These are phyloP conservation scores for Cucurbita moschata DNA, from an alignment of 306 rosid species.

Conservation along the genomic window DNA sequence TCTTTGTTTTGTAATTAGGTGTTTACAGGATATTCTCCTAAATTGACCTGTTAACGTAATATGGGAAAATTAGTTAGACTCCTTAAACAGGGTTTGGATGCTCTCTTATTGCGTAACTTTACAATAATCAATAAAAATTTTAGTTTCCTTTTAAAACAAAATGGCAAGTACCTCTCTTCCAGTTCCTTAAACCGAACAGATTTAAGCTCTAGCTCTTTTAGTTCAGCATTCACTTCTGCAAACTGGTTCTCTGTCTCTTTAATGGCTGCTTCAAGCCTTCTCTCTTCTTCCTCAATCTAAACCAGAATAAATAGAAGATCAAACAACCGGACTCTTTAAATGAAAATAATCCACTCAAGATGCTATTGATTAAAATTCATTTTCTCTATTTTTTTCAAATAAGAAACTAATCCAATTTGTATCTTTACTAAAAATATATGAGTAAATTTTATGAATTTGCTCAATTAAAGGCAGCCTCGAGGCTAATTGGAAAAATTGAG, in stretches of 20 bases:
- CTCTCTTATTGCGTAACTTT: neutral
- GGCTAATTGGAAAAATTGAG: no score
- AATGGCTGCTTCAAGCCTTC: constrained; percentile 80
- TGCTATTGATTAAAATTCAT: neutral
- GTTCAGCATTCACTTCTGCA: constrained; percentile 65
- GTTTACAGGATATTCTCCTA: neutral
- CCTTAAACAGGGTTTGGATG: neutral
- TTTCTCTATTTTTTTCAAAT: neutral
- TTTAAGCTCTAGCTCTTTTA: constrained; percentile 67
- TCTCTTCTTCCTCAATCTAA: constrained; percentile 88
- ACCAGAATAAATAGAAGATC: constrained; percentile 15
- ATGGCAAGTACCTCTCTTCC: constrained; percentile 58
- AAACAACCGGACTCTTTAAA: constrained; percentile 14
- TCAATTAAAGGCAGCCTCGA: neutral
- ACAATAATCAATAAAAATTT: neutral
- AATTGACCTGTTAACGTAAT: neutral
- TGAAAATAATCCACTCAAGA: neutral
- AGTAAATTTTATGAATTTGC: neutral
- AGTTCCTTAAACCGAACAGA: constrained; percentile 66
- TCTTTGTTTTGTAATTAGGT: neutral
- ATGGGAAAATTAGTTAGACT: neutral
- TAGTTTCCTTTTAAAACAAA: neutral
- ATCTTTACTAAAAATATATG: neutral
- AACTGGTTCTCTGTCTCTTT: constrained; percentile 69
- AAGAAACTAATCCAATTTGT: neutral